These are phyloP conservation scores for Fusarium subtropicale DNA, from an alignment of 2,329 filamentous ascomycete genomes.

Conservation along the genomic window DNA sequence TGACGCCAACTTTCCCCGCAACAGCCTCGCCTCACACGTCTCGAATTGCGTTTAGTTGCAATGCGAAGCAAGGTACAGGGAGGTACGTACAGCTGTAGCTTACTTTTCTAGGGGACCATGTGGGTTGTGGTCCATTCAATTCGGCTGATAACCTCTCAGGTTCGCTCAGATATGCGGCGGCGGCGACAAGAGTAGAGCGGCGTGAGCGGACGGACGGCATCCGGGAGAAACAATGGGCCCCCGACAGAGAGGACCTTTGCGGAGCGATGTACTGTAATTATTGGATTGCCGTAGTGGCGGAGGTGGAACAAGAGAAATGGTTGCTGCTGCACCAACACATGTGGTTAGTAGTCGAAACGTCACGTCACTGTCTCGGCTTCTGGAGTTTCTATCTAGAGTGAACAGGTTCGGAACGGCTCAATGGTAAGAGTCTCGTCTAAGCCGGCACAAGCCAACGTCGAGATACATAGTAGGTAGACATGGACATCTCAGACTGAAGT, in stretches of 20 bases:
- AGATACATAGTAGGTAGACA: neutral
- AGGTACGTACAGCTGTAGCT: constrained; percentile 1
- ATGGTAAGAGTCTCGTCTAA: constrained; percentile 25
- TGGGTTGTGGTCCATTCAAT: constrained; percentile 11
- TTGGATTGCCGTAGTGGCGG: constrained; percentile 20
- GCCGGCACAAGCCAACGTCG: constrained; percentile 18
- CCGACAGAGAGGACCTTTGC: constrained; percentile 25
- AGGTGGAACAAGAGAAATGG: constrained; percentile 21
- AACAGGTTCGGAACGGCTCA: constrained; percentile 24
- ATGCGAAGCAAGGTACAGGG: constrained; percentile 15
- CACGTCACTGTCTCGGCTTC: constrained; percentile 30
- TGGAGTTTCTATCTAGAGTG: neutral
- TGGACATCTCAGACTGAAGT: neutral
- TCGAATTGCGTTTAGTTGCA: neutral
- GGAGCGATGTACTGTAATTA: constrained; percentile 22
- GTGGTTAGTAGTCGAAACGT: constrained; percentile 38
- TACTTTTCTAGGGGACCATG: constrained; percentile 1
- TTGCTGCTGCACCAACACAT: neutral
- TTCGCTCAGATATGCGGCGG: constrained; percentile 7
- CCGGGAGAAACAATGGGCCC: constrained; percentile 21
- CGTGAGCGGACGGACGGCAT: constrained; percentile 14
- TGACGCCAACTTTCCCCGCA: constrained; percentile 47
- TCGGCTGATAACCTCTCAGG: constrained; percentile 17
- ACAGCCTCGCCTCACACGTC: constrained; percentile 42
- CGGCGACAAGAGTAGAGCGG: constrained; percentile 3